Evolutionary conservation across 2,329 filamentous ascomycete genomes (phyloP).

Genomic region (Ophiostoma himal-ulmi): DNA sequence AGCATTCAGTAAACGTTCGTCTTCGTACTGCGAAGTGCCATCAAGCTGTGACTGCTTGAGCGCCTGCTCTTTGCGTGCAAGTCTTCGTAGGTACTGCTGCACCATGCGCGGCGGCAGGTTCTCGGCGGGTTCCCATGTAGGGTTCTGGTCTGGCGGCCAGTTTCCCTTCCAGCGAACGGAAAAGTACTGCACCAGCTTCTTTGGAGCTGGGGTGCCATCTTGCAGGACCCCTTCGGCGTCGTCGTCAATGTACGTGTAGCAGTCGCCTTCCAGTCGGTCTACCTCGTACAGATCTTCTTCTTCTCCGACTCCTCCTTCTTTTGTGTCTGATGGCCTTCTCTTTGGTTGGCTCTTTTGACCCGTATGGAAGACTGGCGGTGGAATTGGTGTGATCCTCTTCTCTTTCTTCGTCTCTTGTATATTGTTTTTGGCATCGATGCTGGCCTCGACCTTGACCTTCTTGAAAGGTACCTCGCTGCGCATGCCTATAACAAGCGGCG

Average conservation of each 20-base stretch:
- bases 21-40: background rate
- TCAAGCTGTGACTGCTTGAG: background rate
- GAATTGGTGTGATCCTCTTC: background rate
- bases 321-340: conserved; percentile 15
- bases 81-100: conserved; percentile 34
- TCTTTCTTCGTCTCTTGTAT: background rate
- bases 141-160: conserved; percentile 52
- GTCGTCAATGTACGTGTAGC: conserved; percentile 43
- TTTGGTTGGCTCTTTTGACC: background rate
- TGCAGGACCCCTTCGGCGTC: conserved; percentile 30
- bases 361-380: background rate
- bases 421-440: background rate
- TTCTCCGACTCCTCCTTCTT: conserved; percentile 21
- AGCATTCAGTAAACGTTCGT: background rate
- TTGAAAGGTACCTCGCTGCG: background rate
- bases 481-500: conserved; percentile 3
- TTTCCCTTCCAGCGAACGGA: conserved; percentile 52
- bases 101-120: conserved; percentile 43
- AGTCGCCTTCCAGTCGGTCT: conserved; percentile 31
- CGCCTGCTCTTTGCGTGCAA: background rate
- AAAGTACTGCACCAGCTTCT: conserved; percentile 39
- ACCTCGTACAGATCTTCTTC: conserved; percentile 29
- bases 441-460: conserved; percentile 16
- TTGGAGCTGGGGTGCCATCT: conserved; percentile 30
- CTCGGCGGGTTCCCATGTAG: conserved; percentile 52